These are phyloP conservation scores for Aspergillus clavatus DNA, from an alignment of 2,329 filamentous ascomycete species.

Conservation along the genomic window DNA sequence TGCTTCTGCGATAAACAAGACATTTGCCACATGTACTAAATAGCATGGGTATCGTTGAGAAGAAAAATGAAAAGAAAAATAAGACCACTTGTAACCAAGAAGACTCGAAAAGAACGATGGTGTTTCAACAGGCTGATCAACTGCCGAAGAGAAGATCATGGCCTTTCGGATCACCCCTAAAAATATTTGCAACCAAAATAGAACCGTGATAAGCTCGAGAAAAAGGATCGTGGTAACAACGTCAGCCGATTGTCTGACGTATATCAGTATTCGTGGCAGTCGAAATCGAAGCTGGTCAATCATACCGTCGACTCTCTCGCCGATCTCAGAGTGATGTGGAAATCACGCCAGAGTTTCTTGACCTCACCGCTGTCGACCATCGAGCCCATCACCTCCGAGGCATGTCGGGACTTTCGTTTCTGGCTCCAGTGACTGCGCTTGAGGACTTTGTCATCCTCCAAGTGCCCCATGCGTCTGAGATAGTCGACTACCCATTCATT, in stretches of 20 bases:
- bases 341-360: constrained; percentile 59
- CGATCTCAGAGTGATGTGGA: constrained; percentile 57
- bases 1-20: too few species aligned
- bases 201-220: not conserved
- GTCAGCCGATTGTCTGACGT: constrained; percentile 2
- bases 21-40: too few species aligned
- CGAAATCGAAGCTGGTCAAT: not conserved
- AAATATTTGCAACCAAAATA: not conserved
- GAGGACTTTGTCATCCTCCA: constrained; percentile 54
- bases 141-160: too few species aligned
- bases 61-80: not conserved
- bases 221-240: not conserved
- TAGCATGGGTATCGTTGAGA: constrained; percentile 1
- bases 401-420: constrained; percentile 56
- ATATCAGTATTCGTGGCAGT: not conserved
- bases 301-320: constrained; percentile 50
- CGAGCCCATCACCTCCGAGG: constrained; percentile 58
- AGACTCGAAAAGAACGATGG: too few species aligned
- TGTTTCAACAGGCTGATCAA: too few species aligned
- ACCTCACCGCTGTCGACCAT: constrained; percentile 61
- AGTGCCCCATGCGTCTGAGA: constrained; percentile 55
- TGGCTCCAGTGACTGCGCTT: constrained; percentile 58
- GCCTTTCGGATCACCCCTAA: not conserved
- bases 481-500: constrained; percentile 65
- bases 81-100: too few species aligned